Evolutionary conservation across 2,329 filamentous ascomycete species (phyloP).

Genomic region (Colletotrichum plurivorum): DNA sequence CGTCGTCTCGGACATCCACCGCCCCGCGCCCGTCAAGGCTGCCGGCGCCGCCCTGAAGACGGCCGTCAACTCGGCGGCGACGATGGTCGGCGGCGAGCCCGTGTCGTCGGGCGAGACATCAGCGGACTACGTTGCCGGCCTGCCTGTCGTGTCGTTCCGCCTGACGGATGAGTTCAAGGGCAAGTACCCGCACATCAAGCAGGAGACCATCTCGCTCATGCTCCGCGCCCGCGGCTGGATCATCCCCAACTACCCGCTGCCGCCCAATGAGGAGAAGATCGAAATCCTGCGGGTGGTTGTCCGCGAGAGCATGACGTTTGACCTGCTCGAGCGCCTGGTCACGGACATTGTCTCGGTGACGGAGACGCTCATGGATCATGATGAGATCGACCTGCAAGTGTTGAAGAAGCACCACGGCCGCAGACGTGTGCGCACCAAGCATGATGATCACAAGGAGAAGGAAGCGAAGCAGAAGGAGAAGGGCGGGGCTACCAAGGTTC

Average conservation of each 20-base stretch:
- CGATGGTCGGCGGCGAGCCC: conserved; percentile 55
- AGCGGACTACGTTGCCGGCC: conserved; percentile 73
- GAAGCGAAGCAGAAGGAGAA: conserved; percentile 22
- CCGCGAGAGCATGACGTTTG: conserved; percentile 77
- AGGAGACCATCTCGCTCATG: conserved; percentile 73
- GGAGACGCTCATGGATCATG: conserved; percentile 67
- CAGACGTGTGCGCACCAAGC: conserved; percentile 26
- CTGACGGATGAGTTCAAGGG: conserved; percentile 73
- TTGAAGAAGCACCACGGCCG: conserved; percentile 37
- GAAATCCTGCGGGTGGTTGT: conserved; percentile 79
- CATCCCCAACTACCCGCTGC: conserved; percentile 78
- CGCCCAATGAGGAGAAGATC: conserved; percentile 71
- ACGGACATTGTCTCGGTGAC: conserved; percentile 73
- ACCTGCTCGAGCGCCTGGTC: conserved; percentile 75
- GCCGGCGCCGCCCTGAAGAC: conserved; percentile 28
- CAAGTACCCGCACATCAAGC: conserved; percentile 74
- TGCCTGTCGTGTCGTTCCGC: conserved; percentile 78
- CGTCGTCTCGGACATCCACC: conserved; percentile 76
- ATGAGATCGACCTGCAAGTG: conserved; percentile 40
- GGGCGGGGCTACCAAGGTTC: conserved; percentile 10
- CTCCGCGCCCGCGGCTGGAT: conserved; percentile 79
- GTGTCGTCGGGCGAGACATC: conserved; percentile 56
- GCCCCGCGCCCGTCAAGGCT: conserved; percentile 58
- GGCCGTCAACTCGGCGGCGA: conserved; percentile 50
- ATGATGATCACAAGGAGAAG: conserved; percentile 35